phyloP scores from a whole-genome alignment of 1,139 yeast genomes.

The Candida anutae region DNA sequence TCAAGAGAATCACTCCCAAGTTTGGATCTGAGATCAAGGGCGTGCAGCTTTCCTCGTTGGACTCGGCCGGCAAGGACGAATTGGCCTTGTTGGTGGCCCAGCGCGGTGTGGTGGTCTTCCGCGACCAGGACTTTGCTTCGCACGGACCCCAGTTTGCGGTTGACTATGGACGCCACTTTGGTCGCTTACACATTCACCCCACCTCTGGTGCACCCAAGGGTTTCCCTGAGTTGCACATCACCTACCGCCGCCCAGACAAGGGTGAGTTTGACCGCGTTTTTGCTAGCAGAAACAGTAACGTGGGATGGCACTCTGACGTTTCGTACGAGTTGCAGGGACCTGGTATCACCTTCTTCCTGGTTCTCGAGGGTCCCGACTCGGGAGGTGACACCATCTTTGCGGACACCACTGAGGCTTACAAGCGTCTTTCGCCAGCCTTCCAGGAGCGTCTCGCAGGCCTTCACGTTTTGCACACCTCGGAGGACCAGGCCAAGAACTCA shows the following conservation, averaged over 20 bases:
- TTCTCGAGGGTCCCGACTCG: constrained; percentile 31
- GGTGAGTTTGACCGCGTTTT: constrained; percentile 19
- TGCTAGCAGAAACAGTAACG: constrained; percentile 17
- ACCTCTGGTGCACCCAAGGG: constrained; percentile 33
- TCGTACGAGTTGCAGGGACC: constrained; percentile 34
- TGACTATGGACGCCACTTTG: constrained; percentile 26
- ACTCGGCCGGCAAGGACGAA: constrained; percentile 25
- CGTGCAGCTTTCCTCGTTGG: constrained; percentile 20
- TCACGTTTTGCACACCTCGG: constrained; percentile 20
- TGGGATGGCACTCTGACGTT: constrained; percentile 37
- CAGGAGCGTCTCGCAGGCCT: constrained; percentile 18
- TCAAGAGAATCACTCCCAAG: constrained; percentile 48
- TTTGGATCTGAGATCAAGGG: constrained; percentile 52
- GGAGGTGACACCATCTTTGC: constrained; percentile 32
- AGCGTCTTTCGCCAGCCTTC: constrained; percentile 19
- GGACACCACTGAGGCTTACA: constrained; percentile 21
- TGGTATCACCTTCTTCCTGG: constrained; percentile 29
- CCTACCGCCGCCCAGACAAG: constrained; percentile 21
- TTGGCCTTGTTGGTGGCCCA: constrained; percentile 32
- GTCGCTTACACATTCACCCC: constrained; percentile 34
- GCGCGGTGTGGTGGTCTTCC: constrained; percentile 33
- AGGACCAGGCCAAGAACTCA: constrained; percentile 21
- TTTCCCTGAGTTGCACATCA: constrained; percentile 28
- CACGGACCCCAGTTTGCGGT: constrained; percentile 26
- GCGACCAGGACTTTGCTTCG: constrained; percentile 29